A percentile compares a stretch with the other conserved stretches of the same genome.
phyloP scores from a whole-genome alignment of 768 basidiomycete species.

The Tulasnella sp. region DNA sequence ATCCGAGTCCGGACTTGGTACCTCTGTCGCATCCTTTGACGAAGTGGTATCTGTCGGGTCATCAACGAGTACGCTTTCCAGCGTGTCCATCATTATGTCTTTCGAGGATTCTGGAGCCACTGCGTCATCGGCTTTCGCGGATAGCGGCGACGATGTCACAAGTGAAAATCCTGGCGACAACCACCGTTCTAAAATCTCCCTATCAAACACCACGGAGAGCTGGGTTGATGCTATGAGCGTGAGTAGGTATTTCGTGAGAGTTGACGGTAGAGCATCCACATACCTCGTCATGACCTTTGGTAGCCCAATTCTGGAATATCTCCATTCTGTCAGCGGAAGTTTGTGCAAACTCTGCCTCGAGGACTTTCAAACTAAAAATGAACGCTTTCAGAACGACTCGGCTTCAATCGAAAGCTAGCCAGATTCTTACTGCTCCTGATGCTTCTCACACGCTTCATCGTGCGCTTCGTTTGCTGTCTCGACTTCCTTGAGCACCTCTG shows the following conservation, averaged over 20 bases:
- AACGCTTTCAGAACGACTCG: slow-evolving; percentile 9
- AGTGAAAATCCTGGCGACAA: slow-evolving; percentile 31
- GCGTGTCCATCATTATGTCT: not conserved
- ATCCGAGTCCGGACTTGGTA: not conserved
- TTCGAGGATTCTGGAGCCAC: not conserved
- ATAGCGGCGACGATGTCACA: too few species aligned
- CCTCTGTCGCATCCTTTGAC: not conserved
- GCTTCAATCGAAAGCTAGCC: not conserved
- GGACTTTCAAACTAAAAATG: slow-evolving; percentile 34
- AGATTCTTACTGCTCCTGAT: not conserved
- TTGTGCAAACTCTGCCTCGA: slow-evolving; percentile 38
- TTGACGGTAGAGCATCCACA: not conserved
- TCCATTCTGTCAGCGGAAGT: slow-evolving; percentile 44
- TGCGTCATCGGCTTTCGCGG: not conserved
- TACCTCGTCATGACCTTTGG: slow-evolving; percentile 41
- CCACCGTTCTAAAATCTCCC: slow-evolving; percentile 52
- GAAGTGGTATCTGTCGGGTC: not conserved
- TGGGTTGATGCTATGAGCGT: slow-evolving; percentile 20
- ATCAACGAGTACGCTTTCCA: not conserved
- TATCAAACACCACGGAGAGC: slow-evolving; percentile 52
- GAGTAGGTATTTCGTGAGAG: slow-evolving; percentile 6
- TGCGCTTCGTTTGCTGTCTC: not conserved
- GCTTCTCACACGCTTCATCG: not conserved
- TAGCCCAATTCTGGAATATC: slow-evolving; percentile 55
- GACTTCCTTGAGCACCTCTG: slow-evolving; percentile 40